Base-by-base conservation (phyloP, 2,329 filamentous ascomycete species). In the Escovopsis sp. region DNA sequence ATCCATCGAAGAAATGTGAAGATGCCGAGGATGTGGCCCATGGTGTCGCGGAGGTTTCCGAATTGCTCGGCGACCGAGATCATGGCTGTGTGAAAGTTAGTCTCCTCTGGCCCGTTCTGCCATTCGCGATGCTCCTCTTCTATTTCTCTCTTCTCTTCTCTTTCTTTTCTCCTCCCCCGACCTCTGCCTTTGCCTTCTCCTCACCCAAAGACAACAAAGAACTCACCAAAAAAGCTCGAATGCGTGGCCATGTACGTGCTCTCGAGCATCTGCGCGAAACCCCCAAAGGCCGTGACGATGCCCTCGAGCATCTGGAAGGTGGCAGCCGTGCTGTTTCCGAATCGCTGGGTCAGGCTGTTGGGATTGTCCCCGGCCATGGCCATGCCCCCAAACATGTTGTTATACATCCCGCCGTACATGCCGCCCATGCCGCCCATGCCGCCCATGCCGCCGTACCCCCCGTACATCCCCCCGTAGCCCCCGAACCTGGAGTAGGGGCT, bases 191-290 rank as follows among this genome's bases (percentile, higher is more conserved):
- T 23, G 4, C 23, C 23, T 23, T 15, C 15, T 15, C 15, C 15
- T 15, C 15, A 15, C 15, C 15, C 15, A 15, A 15, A 15, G 15
- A 15, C 15, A 15, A 15, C 15, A 33, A 12, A 15, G 12, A 23
- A 51, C 82, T 55, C 74, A 94, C 87, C 88, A 56, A 96, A 98
- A 64, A 98, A 98, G 42, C 86, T 94, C 6, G 88, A 95, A 63
- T 98, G 91, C 0, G 91, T 98, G 28, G 93, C 91, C 93, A 98
- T 98, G 56, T 95, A 98, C 10, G 91, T 96, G 68, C 91, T 96
- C 66, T 98, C 91, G 26, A 98, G 73, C 91, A 98, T 98, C 68
- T 98, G 91, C 11, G 93, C 86, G 59, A 98, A 96, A 0, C 93
- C 91, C 18, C 88, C 88, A 68, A 98, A 98, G 3, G 91, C 88